phyloP scores from a whole-genome alignment of 2,329 filamentous ascomycete genomes.

The Claviceps maximensis region DNA sequence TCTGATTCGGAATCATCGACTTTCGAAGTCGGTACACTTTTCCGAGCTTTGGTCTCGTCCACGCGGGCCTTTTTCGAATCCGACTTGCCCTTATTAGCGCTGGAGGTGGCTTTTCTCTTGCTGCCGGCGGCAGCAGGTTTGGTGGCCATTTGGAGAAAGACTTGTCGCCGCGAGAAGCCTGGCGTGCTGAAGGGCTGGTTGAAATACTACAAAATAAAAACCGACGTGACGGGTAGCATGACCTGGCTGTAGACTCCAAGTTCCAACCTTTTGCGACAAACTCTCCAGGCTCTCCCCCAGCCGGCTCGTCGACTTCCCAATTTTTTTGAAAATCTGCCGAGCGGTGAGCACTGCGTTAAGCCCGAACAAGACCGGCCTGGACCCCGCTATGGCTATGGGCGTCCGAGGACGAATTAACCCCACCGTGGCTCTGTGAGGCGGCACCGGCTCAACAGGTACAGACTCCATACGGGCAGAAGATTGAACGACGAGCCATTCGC shows the following conservation, averaged over 20 bases:
- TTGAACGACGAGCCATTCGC: background rate
- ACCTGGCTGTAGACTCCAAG: background rate
- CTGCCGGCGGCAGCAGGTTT: slow-evolving; percentile 32
- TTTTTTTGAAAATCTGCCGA: slow-evolving; percentile 20
- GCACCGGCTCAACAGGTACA: background rate
- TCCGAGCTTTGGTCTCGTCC: slow-evolving; percentile 18
- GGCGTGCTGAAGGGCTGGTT: background rate
- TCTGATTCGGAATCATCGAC: slow-evolving; percentile 30
- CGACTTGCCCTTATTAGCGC: slow-evolving; percentile 26
- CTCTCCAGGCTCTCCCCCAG: background rate
- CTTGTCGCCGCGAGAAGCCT: background rate
- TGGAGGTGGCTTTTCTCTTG: slow-evolving; percentile 43
- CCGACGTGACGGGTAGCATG: background rate
- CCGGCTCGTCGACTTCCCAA: slow-evolving; percentile 2
- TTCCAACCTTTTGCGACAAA: background rate
- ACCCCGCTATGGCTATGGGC: slow-evolving; percentile 10
- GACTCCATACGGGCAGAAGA: no score
- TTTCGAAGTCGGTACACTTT: slow-evolving; percentile 15
- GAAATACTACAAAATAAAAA: background rate
- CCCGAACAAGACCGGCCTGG: slow-evolving; percentile 6
- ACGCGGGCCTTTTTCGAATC: slow-evolving; percentile 39
- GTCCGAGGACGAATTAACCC: slow-evolving; percentile 3
- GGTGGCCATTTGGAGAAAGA: slow-evolving; percentile 28
- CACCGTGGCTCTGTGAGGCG: slow-evolving; percentile 11
- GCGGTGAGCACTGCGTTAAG: slow-evolving; percentile 20